Base-by-base conservation (phyloP, 805 yeast genomes). In the Schwanniomyces vanrijiae region DNA sequence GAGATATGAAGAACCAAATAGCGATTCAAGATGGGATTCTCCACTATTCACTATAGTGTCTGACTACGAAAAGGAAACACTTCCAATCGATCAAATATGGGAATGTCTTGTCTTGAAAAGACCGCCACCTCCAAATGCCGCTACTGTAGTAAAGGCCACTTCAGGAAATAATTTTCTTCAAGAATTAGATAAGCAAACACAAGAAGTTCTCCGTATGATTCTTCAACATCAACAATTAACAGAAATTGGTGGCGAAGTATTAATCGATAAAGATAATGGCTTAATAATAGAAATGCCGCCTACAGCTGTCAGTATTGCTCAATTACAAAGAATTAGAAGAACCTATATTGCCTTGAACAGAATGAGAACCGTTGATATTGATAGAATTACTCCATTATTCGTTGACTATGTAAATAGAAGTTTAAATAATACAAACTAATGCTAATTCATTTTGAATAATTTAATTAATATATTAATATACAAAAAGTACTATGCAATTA, bases 1-100 rank as follows among this genome's bases (percentile, higher is more conserved):
- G 82, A 68, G 99, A 49, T 94, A 84, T 60, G 99, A 94, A 66
- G 99, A 94, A 62, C 99, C 99, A 0, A 86, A 89, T 60, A 82
- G 83, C 26, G 80, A 81, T 58, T 81, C 85, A 22, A 71, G 97
- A 49, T 94, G 99, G 99, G 99, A 94, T 60, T 82, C 96, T 3
- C 99, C 99, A 5, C 69, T 92, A 50, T 84, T 90, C 60, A 82
- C 89, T 0, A 66, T 91, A 1, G 78, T 83, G 3, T 77, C 72
- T 56, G 82, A 78, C 42, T 57, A 63, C 37, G 65, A 60, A 10
- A 84, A 84, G 26, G 71, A 70, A 13, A 67, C 65, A 2, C 59
- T 84, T 21, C 88, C 90, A 0, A 64, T 85, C 18, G 86, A 84
- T 1, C 87, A 82, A 14, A 77, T 94, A 1, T 83, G 86, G 83